Conservation (phyloP, 75 land plant species). For the Cunninghamia lanceolata region DNA sequence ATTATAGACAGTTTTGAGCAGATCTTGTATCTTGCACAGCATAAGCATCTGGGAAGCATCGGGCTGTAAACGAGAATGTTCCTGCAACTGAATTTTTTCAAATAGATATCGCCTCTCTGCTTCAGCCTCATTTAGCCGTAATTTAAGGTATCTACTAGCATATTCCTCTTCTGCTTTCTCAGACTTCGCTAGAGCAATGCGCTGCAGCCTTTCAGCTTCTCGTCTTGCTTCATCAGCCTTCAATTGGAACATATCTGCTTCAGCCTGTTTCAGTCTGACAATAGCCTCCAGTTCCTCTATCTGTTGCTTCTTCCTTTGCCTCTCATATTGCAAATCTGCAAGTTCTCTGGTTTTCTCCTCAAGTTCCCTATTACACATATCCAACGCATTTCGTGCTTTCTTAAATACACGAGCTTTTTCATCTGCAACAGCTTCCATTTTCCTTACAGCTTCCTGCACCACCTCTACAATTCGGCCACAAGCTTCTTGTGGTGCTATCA, state of each 20-base stretch:
- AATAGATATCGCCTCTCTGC: constrained; percentile 86
- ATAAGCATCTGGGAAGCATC: constrained; percentile 51
- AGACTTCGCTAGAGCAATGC: constrained; percentile 82
- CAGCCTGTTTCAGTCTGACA: constrained; percentile 80
- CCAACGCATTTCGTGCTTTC: constrained; percentile 74
- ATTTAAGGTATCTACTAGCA: constrained; percentile 87
- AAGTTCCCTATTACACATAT: constrained; percentile 76
- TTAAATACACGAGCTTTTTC: constrained; percentile 77
- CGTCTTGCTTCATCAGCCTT: constrained; percentile 88
- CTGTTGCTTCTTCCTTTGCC: constrained; percentile 78
- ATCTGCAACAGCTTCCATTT: constrained; percentile 90
- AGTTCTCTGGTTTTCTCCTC: constrained; percentile 86
- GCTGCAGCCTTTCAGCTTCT: constrained; percentile 86
- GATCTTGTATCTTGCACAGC: constrained; percentile 58
- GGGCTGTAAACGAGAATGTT: constrained; percentile 43
- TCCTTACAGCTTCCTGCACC: constrained; percentile 86
- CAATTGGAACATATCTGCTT: constrained; percentile 93
- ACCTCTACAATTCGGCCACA: constrained; percentile 91
- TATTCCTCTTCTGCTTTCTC: constrained; percentile 92
- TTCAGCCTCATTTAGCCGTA: constrained; percentile 83
- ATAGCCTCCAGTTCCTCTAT: constrained; percentile 87
- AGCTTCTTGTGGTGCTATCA: constrained; percentile 86
- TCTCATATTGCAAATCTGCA: constrained; percentile 64
- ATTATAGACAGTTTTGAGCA: constrained; percentile 52
- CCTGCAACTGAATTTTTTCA: constrained; percentile 84